Conservation (phyloP, 495 filamentous ascomycete genomes). For the Xanthoparmelia taractica region DNA sequence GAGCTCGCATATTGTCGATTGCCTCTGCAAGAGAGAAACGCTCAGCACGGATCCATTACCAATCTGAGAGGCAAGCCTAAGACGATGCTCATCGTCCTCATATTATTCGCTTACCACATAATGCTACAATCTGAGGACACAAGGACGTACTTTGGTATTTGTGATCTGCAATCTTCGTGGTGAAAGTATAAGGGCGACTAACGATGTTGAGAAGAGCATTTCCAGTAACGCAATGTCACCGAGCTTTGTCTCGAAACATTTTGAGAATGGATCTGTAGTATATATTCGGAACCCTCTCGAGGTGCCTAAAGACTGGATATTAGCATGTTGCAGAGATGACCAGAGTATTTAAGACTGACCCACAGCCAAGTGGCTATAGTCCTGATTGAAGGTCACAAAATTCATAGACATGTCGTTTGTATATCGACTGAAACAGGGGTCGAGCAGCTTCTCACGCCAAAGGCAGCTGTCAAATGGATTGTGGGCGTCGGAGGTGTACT, state of each 20-base stretch:
- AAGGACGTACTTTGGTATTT: constrained; percentile 78
- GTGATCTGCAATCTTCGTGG: constrained; percentile 86
- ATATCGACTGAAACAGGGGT: neutral
- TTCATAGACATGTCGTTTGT: constrained; percentile 64
- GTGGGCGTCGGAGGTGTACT: neutral
- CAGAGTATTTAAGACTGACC: constrained; percentile 46
- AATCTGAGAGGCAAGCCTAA: constrained; percentile 8
- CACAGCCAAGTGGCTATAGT: constrained; percentile 92
- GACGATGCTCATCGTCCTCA: constrained; percentile 11
- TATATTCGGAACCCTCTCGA: constrained; percentile 90
- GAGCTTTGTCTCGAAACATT: constrained; percentile 86
- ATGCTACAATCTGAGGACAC: neutral
- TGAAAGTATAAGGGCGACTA: constrained; percentile 85
- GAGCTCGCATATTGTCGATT: constrained; percentile 95
- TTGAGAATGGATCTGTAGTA: constrained; percentile 89
- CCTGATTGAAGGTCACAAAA: constrained; percentile 98
- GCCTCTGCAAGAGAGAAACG: constrained; percentile 48
- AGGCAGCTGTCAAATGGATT: neutral
- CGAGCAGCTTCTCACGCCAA: neutral
- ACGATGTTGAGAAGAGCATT: constrained; percentile 98
- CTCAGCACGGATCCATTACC: constrained; percentile 7
- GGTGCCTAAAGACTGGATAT: constrained; percentile 50
- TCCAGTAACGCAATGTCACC: constrained; percentile 91
- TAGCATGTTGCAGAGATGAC: neutral
- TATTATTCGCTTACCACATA: constrained; percentile 10